A percentile compares a stretch with the other conserved stretches of the same genome.
phyloP scores from a whole-genome alignment of 768 basidiomycete genomes.

The Strobilomyces echinocephalus region DNA sequence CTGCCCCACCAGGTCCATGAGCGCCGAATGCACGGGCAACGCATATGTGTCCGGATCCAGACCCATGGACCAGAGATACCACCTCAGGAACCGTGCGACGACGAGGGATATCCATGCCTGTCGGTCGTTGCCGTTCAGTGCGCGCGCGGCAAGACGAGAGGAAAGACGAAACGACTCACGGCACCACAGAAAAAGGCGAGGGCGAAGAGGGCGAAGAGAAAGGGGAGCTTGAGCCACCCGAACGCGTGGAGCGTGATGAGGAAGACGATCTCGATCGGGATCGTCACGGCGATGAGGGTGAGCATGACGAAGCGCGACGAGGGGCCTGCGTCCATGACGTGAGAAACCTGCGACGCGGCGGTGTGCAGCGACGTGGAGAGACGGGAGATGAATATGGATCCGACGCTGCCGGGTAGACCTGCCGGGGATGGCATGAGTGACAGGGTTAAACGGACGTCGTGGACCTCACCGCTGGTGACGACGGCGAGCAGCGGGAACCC shows the following conservation, averaged over 20 bases:
- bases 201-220: slow-evolving; percentile 64
- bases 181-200: slow-evolving; percentile 70
- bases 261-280: slow-evolving; percentile 80
- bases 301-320: slow-evolving; percentile 51
- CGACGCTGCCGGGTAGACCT: slow-evolving; percentile 86
- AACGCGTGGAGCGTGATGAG: slow-evolving; percentile 57
- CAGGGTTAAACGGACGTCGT: no score
- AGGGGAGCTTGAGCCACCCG: slow-evolving; percentile 74
- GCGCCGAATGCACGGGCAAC: slow-evolving; percentile 84
- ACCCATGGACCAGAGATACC: slow-evolving; percentile 67
- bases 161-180: slow-evolving; percentile 44
- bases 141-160: no score
- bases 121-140: background rate
- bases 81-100: slow-evolving; percentile 66
- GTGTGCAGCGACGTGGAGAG: slow-evolving; percentile 85
- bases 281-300: slow-evolving; percentile 67
- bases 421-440: background rate
- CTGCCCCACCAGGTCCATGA: slow-evolving; percentile 84
- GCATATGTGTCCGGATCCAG: slow-evolving; percentile 92
- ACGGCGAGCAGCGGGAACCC: slow-evolving; percentile 86
- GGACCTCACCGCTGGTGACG: slow-evolving; percentile 71
- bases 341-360: slow-evolving; percentile 9
- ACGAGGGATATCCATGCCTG: slow-evolving; percentile 70
- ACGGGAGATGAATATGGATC: slow-evolving; percentile 86
- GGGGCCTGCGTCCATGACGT: slow-evolving; percentile 2